A percentile compares a stretch with the other conserved stretches of the same genome.
Conservation (phyloP, 495 filamentous ascomycete genomes). For the Aspergillus kassunensis region DNA sequence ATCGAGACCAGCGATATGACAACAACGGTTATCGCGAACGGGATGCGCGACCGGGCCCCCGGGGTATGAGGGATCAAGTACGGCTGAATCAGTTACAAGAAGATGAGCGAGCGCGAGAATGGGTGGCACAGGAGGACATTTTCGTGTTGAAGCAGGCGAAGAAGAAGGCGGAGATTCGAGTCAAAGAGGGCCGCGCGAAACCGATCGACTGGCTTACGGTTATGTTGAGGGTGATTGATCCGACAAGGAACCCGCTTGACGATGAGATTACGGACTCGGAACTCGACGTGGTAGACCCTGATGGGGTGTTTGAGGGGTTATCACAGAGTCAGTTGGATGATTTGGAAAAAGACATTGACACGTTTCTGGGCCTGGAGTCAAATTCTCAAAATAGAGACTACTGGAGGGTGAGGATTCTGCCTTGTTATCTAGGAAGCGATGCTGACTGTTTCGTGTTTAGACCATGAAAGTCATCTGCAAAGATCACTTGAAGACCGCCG, state of each 20-base stretch:
- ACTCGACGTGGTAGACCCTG: constrained; percentile 76
- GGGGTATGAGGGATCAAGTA: constrained; percentile 46
- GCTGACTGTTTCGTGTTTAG: constrained; percentile 24
- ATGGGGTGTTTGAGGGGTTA: constrained; percentile 75
- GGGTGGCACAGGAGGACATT: constrained; percentile 90
- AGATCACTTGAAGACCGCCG: constrained; percentile 66
- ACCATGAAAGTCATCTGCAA: constrained; percentile 81
- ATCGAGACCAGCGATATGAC: constrained; percentile 26
- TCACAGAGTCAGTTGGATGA: constrained; percentile 67
- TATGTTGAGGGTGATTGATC: constrained; percentile 81
- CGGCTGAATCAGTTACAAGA: constrained; percentile 60
- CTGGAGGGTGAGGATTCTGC: constrained; percentile 59
- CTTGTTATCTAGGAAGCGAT: neutral
- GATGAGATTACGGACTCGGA: constrained; percentile 77
- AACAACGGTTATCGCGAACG: constrained; percentile 24
- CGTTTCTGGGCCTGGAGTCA: constrained; percentile 76
- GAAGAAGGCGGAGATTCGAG: constrained; percentile 94
- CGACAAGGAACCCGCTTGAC: constrained; percentile 71
- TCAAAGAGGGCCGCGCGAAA: constrained; percentile 88
- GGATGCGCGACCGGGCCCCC: constrained; percentile 19
- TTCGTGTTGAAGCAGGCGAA: constrained; percentile 97
- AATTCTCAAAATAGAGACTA: constrained; percentile 76
- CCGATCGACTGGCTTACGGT: constrained; percentile 96
- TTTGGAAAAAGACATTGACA: constrained; percentile 81
- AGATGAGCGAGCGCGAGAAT: constrained; percentile 75